phyloP scores from a whole-genome alignment of 495 filamentous ascomycete species.

The Penicillium steckii region DNA sequence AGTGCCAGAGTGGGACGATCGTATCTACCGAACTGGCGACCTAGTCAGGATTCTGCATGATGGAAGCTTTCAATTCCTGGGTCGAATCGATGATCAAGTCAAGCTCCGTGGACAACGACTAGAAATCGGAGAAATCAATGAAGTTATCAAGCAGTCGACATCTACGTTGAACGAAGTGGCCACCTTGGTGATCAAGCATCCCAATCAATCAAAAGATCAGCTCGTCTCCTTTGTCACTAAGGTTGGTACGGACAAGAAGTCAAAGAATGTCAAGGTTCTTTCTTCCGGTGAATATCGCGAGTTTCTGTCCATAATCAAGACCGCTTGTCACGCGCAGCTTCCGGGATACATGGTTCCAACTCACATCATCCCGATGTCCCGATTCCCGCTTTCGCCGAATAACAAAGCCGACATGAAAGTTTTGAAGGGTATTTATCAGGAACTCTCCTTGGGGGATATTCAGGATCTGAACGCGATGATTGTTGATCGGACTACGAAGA shows the following conservation, averaged over 20 bases:
- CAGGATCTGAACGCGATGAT: constrained; percentile 48
- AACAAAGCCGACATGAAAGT: constrained; percentile 52
- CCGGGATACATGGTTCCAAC: constrained; percentile 57
- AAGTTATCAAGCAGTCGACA: constrained; percentile 44
- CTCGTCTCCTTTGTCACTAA: constrained; percentile 40
- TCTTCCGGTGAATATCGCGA: constrained; percentile 8
- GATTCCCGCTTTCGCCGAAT: constrained; percentile 39
- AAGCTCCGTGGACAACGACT: constrained; percentile 78
- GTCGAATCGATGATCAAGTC: constrained; percentile 73
- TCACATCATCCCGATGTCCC: constrained; percentile 43
- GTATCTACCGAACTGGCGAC: constrained; percentile 51
- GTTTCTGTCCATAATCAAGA: constrained; percentile 28
- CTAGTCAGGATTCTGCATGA: constrained; percentile 46
- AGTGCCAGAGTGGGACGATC: constrained; percentile 32
- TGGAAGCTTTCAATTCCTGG: constrained; percentile 60
- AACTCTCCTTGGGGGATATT: constrained; percentile 51
- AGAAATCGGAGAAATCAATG: constrained; percentile 73
- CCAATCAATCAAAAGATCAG: constrained; percentile 40
- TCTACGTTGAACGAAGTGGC: constrained; percentile 34
- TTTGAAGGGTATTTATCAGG: constrained; percentile 53
- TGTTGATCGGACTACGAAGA: constrained; percentile 30
- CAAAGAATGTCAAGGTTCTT: constrained; percentile 12
- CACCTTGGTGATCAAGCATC: constrained; percentile 43
- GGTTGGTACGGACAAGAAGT: constrained; percentile 10
- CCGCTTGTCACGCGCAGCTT: constrained; percentile 38